Base-by-base conservation (phyloP, 164 flowering plant genomes). In the Stephania cephalantha region DNA sequence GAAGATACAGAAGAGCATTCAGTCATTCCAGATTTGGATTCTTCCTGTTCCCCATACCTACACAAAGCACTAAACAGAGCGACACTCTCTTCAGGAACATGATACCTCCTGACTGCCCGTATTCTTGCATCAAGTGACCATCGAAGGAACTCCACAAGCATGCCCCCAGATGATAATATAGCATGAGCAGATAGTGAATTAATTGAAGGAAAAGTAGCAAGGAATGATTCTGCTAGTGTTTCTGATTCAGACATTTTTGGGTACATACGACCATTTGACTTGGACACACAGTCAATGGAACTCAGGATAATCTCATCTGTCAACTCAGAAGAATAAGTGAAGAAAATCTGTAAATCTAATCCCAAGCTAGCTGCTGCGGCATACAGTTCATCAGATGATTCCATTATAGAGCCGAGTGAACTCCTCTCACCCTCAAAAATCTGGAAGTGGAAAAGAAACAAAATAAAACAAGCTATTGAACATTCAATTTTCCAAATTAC, bases 181-280 rank as follows among this genome's bases (percentile, higher is more conserved):
- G 92, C 92, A 83, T 92, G 98, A 70, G 97, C 97, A 71, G 93
- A 85, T 76, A 96, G 89, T 22, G 97, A 88, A 87, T 96, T 94
- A 48, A 96, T 82, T 35, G 97, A 94, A 74, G 98, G 95, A 79
- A 94, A 96, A 67, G 86, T 83, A 68, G 90, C 85, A 68, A 94
- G 97, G 75, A 96, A 94, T 30, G 93, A 89, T 81, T 96, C 98
- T 76, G 92, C 99, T 66, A 91, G 83, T 76, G 90, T 90, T 85
- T 93, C 97, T 73, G 94, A 88, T 74, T 94, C 99, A 20, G 88
- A 87, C 91, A 96, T 90, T 79, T 76, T 83, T 61, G 97, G 86
- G 80, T 81, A 89, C 46, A 83, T 69, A 66, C 85, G 80, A 79
- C 76, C 79, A 53, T 80, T 84, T 71, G 77, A 79, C 77, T 80